Conservation (phyloP, 331 rosid species). For the Pyrus hybrid region DNA sequence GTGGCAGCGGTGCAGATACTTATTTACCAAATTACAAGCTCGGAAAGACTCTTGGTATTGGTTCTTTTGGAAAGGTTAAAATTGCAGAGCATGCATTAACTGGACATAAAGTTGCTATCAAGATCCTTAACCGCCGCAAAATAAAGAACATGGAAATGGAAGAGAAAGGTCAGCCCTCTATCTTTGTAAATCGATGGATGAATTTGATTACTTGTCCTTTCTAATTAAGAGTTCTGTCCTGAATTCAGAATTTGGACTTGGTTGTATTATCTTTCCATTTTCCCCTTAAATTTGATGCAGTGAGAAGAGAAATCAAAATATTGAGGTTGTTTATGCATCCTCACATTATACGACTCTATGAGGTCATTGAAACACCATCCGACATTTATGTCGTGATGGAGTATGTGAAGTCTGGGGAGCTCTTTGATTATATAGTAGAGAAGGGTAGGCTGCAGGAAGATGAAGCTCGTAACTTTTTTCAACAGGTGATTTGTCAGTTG, state of each 20-base stretch:
- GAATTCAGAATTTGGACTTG: background rate
- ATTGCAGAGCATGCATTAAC: conserved; percentile 79
- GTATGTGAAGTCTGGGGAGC: conserved; percentile 85
- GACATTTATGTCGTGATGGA: conserved; percentile 87
- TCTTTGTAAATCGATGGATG: background rate
- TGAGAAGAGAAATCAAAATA: conserved; percentile 84
- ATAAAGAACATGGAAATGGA: conserved; percentile 83
- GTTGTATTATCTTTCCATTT: background rate
- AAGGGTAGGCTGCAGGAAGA: conserved; percentile 91
- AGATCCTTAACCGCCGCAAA: conserved; percentile 82
- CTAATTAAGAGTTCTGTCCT: background rate
- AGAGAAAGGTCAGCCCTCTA: conserved; percentile 56
- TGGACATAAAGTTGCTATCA: conserved; percentile 84
- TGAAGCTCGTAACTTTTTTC: conserved; percentile 90
- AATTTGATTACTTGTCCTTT: background rate
- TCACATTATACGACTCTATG: conserved; percentile 80
- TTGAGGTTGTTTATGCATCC: conserved; percentile 90
- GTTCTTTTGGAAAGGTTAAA: conserved; percentile 85
- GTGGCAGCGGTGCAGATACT: conserved; percentile 45
- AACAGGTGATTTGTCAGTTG: conserved; percentile 56
- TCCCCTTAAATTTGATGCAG: conserved; percentile 39
- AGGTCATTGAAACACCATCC: conserved; percentile 75
- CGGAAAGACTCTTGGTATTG: conserved; percentile 87
- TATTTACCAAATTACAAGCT: conserved; percentile 69
- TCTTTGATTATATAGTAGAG: conserved; percentile 81